These are phyloP conservation scores for Hypoxylon sp. DNA, from an alignment of 2,329 filamentous ascomycete species.

Conservation along the genomic window DNA sequence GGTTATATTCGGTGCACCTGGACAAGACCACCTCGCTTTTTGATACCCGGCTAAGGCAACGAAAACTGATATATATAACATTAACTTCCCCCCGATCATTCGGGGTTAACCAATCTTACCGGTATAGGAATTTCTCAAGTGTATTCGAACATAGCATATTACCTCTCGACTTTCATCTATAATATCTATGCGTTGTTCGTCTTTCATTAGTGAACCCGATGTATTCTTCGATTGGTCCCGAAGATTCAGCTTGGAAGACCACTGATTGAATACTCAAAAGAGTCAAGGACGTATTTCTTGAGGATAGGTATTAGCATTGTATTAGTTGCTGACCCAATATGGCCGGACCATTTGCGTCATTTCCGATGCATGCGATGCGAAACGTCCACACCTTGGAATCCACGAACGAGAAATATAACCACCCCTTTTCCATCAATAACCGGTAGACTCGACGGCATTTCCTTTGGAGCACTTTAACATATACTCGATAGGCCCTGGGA, in stretches of 20 bases:
- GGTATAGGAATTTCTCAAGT: neutral
- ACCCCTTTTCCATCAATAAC: neutral
- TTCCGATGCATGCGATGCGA: neutral
- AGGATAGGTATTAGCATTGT: neutral
- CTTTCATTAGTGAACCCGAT: neutral
- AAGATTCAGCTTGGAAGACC: neutral
- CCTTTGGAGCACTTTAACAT: conserved; percentile 3
- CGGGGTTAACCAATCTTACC: neutral
- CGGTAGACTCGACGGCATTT: neutral
- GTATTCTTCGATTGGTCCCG: neutral
- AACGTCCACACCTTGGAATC: neutral
- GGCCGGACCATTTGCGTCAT: neutral
- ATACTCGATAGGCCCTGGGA: conserved; percentile 9
- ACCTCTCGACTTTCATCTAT: neutral
- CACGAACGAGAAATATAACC: neutral
- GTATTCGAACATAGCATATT: neutral
- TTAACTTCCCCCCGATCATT: neutral
- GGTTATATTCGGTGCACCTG: neutral
- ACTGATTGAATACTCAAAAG: too few relatives aligned
- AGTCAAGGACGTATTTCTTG: neutral
- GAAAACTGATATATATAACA: neutral
- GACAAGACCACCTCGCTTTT: neutral
- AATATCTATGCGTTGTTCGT: neutral
- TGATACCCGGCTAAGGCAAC: neutral
- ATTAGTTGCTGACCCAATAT: conserved; percentile 1